Base-by-base conservation (phyloP, 352 stramenopile genomes). In the Peronospora destructor region DNA sequence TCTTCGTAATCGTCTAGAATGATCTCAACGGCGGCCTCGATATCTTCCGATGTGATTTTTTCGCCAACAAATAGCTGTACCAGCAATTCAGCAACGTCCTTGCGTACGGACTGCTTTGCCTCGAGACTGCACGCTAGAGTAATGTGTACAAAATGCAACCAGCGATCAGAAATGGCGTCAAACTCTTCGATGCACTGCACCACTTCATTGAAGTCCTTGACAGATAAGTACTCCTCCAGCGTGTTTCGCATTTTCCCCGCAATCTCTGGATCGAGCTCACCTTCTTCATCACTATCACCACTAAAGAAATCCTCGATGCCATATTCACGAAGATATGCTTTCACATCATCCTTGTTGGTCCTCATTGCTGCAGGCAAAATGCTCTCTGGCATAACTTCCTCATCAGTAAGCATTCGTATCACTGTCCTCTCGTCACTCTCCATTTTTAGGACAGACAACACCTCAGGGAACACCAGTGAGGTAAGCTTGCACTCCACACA, bases 101-200 rank as follows among this genome's bases (percentile, higher is more conserved):
- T 43, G n/a, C 80, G 76, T 37, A 74, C 64, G 4, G 46, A 44
- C 33, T 67, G 48, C 48, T 80, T 89, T 9, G 52, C 61, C 32
- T 87, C 74, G 9, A 91, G 38, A 57, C 67, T 76, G 21, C 70
- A 69, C 35, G 65, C 48, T 19, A 76, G 37, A 35, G 50, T 40
- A 12, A 84, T 64, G 30, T 80, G 74, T 6, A 80, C 68, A 67
- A 91, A 91, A 54, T 91, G 75, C 23, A 59, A 66, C 80, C 80
- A 89, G 7, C 62, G 51, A 47, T 76, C 50, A 6, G 56, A 36
- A 23, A 71, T 48, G 0, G 25, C 37, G 6, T 70, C 73, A 10
- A 90, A 53, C 45, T 94, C 84, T 7, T 88, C 58, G 9, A 92
- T 67, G 48, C 84, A 94, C 21, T 70, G 62, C 44, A 89, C 75